Conservation (phyloP, 495 filamentous ascomycete species). For the Penicillium diatomitis region DNA sequence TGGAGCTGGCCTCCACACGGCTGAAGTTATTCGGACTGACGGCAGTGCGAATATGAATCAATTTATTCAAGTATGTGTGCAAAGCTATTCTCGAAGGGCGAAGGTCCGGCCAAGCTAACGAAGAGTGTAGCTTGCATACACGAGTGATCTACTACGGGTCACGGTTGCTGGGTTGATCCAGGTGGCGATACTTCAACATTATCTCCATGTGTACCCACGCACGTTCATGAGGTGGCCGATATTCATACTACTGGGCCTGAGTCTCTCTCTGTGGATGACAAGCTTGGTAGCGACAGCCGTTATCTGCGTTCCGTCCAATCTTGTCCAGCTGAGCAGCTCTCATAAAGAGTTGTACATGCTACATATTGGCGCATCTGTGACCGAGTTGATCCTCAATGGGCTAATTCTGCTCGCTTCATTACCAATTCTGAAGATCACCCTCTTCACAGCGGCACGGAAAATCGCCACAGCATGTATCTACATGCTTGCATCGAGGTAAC, state of each 20-base stretch:
- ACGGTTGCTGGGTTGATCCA: slow-evolving; percentile 10
- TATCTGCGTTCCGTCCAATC: slow-evolving; percentile 8
- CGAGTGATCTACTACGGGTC: slow-evolving; percentile 13
- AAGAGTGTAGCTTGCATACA: slow-evolving; percentile 10
- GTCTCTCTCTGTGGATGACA: slow-evolving; percentile 9
- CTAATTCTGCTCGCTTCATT: slow-evolving; percentile 8
- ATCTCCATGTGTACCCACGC: slow-evolving; percentile 9
- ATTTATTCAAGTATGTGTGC: slow-evolving; percentile 9
- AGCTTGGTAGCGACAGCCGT: slow-evolving; percentile 12
- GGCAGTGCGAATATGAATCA: slow-evolving; percentile 6
- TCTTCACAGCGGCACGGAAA: slow-evolving; percentile 3
- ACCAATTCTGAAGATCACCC: slow-evolving; percentile 1
- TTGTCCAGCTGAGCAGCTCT: background rate
- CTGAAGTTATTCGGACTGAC: slow-evolving; percentile 8
- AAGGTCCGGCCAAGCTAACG: background rate
- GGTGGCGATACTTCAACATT: slow-evolving; percentile 14
- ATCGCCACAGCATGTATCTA: slow-evolving; percentile 2
- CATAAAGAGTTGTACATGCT: slow-evolving; percentile 11
- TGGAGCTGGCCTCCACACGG: slow-evolving; percentile 13
- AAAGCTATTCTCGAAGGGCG: background rate
- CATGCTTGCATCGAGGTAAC: slow-evolving; percentile 5
- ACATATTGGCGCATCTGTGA: slow-evolving; percentile 4
- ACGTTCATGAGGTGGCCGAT: slow-evolving; percentile 2
- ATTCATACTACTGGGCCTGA: slow-evolving; percentile 8
- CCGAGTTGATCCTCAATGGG: slow-evolving; percentile 7